Evolutionary conservation across 371 early-diverging fungal species (phyloP).

Genomic region (Haplosporangium sp.): DNA sequence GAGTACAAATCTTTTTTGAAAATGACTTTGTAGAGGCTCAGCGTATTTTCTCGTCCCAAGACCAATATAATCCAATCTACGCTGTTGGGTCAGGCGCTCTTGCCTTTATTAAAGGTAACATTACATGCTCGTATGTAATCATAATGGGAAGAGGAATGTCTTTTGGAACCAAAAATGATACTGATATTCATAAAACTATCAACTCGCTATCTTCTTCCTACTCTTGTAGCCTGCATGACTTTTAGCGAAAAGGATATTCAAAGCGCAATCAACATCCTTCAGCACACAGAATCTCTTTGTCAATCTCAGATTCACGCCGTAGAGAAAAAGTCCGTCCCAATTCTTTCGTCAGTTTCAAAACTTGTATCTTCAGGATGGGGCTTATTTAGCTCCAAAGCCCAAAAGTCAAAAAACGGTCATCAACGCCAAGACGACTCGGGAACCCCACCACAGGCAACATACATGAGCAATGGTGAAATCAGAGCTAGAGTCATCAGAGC

Average conservation of each 20-base stretch:
- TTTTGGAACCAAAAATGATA: too few relatives aligned
- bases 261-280: slow-evolving; percentile 59
- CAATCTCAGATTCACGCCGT: slow-evolving; percentile 65
- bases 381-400: slow-evolving; percentile 21
- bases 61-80: slow-evolving; percentile 48
- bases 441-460: slow-evolving; percentile 37
- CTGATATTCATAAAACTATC: not conserved
- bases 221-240: slow-evolving; percentile 58
- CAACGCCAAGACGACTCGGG: not conserved
- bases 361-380: slow-evolving; percentile 53
- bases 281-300: slow-evolving; percentile 62
- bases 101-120: slow-evolving; percentile 52
- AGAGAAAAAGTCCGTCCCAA: slow-evolving; percentile 59
- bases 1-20: slow-evolving; percentile 65
- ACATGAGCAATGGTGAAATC: slow-evolving; percentile 68
- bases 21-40: slow-evolving; percentile 67
- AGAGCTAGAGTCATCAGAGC: slow-evolving; percentile 72
- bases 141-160: too few relatives aligned
- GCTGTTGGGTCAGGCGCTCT: slow-evolving; percentile 53
- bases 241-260: slow-evolving; percentile 64
- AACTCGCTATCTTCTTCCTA: slow-evolving; percentile 4
- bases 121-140: too few relatives aligned
- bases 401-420: slow-evolving; percentile 14
- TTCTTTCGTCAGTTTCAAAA: slow-evolving; percentile 39
- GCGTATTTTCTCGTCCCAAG: slow-evolving; percentile 45